Conservation (phyloP, 495 filamentous ascomycete species). For the Cairneyella variabilis region DNA sequence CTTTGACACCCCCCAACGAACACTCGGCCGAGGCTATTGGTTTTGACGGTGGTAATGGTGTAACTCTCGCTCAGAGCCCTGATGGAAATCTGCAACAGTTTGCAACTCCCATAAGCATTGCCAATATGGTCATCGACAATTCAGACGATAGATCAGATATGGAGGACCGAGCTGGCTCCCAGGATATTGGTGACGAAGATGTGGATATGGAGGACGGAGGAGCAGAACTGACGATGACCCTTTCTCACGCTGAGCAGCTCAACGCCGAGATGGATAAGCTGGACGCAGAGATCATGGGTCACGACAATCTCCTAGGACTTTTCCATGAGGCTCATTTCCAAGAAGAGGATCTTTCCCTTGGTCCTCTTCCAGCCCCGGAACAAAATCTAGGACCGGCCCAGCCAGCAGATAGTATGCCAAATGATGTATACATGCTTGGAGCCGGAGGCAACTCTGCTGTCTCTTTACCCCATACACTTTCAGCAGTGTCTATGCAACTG, state of each 20-base stretch:
- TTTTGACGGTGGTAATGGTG: conserved; percentile 3
- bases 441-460: no score
- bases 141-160: neutral
- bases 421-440: conserved; percentile 7
- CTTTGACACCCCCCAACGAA: conserved; percentile 14
- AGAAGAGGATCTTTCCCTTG: neutral
- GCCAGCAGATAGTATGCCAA: neutral
- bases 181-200: conserved; percentile 19
- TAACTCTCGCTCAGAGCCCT: neutral
- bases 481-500: conserved; percentile 19
- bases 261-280: conserved; percentile 22
- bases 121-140: neutral
- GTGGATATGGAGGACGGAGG: conserved; percentile 23
- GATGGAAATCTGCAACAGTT: conserved; percentile 2
- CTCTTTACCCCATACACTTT: conserved; percentile 19
- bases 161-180: conserved; percentile 7
- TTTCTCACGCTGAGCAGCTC: conserved; percentile 9
- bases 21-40: conserved; percentile 5
- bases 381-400: neutral
- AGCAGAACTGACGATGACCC: conserved; percentile 12
- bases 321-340: neutral
- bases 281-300: conserved; percentile 21
- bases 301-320: conserved; percentile 11
- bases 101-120: conserved; percentile 7
- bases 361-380: neutral